phyloP scores from a whole-genome alignment of 805 yeast genomes.

The Saccharomycopsis capsularis region DNA sequence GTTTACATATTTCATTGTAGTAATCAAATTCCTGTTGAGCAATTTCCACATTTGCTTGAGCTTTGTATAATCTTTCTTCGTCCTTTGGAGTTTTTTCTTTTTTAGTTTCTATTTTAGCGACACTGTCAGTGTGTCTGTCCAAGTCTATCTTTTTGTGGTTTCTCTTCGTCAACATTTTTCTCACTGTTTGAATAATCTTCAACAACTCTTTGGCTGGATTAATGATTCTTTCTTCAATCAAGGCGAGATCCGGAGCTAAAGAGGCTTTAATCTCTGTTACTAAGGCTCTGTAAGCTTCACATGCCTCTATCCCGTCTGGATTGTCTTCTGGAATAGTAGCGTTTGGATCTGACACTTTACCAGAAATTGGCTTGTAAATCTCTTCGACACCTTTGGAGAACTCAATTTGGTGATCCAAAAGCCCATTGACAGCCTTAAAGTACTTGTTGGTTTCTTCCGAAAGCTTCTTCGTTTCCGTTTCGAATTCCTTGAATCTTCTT shows the following conservation, averaged over 20 bases:
- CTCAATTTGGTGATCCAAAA: constrained; percentile 89
- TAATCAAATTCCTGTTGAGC: constrained; percentile 96
- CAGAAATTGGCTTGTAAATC: constrained; percentile 92
- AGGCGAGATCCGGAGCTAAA: constrained; percentile 85
- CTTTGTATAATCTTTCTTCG: constrained; percentile 82
- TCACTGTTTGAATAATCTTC: constrained; percentile 69
- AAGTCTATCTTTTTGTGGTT: constrained; percentile 92
- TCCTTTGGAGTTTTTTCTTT: constrained; percentile 81
- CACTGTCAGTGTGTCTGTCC: constrained; percentile 70
- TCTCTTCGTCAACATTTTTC: constrained; percentile 93
- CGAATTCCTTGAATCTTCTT: constrained; percentile 89
- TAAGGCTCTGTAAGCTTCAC: constrained; percentile 83
- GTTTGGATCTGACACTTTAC: constrained; percentile 85
- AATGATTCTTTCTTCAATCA: constrained; percentile 84
- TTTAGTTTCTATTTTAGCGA: constrained; percentile 70
- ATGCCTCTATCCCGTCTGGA: constrained; percentile 93
- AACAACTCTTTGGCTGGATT: constrained; percentile 88
- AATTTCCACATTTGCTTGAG: constrained; percentile 81
- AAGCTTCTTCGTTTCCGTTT: constrained; percentile 78
- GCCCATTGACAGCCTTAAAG: constrained; percentile 85
- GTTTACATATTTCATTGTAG: constrained; percentile 89
- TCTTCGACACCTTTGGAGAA: constrained; percentile 95
- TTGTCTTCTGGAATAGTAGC: constrained; percentile 79
- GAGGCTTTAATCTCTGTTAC: constrained; percentile 81
- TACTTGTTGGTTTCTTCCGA: constrained; percentile 88